Evolutionary conservation across 192 early-diverging fungal species (phyloP), one percentile per base, ranked within the genome.

Genomic region (Umbelopsis vinacea): DNA sequence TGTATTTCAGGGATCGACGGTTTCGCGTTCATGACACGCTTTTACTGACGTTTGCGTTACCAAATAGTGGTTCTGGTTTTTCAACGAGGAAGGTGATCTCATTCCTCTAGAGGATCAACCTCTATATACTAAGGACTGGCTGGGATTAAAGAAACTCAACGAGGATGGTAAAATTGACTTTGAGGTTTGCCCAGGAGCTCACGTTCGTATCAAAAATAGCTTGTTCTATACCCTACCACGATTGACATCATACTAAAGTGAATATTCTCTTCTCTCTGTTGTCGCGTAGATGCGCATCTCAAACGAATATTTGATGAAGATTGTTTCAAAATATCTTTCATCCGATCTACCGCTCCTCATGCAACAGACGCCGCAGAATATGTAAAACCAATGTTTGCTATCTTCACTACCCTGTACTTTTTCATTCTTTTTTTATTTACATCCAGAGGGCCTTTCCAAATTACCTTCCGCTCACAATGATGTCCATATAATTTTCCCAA

Each of bases 31-130:
- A 40, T 55, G 19, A 0, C 17, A 9, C 21, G 17, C 1, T 7
- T 38, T 0, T 55, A 24, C 17, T 73, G 11, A 43, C 11, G 8
- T 43, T 43, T 12, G 2, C 40, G 40, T 43, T 43, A 12, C 6
- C 6, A 0, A 11, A 43, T 43, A 91, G 82, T 93, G 92, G 92
- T 94, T 94, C 74, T 88, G 88, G 60, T 89, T 89, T 66, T 76
- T 86, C 35, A 85, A 92, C 43, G 80, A 82, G 6, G 67, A 87
- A 9, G 86, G 83, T 3, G 73, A 81, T 26, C 69, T 89, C 8
- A 60, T 89, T 19, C 77, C 81, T 1, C 46, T 94, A 24, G 69
- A 82, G 17, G 80, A 91, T 43, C 87, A 88, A 46, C 76, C 79
- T 2, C 66, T 92, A 63, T 94, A 91, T 74, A 78, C 69, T 17